Percentiles rank a stretch among this genome's conserved stretches.
Conservation (phyloP, 2,329 filamentous ascomycete species). For the Epichloe gansuensis region DNA sequence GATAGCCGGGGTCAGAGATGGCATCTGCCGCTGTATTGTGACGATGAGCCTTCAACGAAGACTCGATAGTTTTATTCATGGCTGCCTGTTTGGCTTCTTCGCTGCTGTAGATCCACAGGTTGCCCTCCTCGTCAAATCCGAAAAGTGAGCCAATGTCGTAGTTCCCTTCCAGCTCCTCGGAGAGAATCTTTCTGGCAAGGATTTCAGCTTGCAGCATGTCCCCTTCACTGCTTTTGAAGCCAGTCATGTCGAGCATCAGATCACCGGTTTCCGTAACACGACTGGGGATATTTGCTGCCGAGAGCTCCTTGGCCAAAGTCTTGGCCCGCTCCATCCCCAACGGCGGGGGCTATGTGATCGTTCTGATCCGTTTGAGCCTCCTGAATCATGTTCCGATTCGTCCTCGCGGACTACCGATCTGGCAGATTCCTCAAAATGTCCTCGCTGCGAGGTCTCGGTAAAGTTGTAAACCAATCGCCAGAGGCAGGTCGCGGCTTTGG, state of each 20-base stretch:
- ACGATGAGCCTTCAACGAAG: slow-evolving; percentile 32
- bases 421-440: slow-evolving; percentile 37
- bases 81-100: slow-evolving; percentile 91
- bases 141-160: slow-evolving; percentile 95
- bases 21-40: slow-evolving; percentile 59
- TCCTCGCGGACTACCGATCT: slow-evolving; percentile 25
- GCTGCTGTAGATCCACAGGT: slow-evolving; percentile 99
- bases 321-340: slow-evolving; percentile 69
- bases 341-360: slow-evolving; percentile 65
- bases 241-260: slow-evolving; percentile 95
- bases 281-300: slow-evolving; percentile 82
- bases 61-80: slow-evolving; percentile 50
- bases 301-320: slow-evolving; percentile 75
- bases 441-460: slow-evolving; percentile 40
- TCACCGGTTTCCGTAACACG: slow-evolving; percentile 88
- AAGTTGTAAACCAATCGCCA: slow-evolving; percentile 37
- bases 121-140: slow-evolving; percentile 87
- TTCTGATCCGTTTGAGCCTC: slow-evolving; percentile 29
- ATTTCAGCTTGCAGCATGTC: slow-evolving; percentile 85
- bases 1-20: slow-evolving; percentile 85
- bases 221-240: slow-evolving; percentile 88
- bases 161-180: slow-evolving; percentile 85
- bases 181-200: slow-evolving; percentile 82
- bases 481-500: slow-evolving; percentile 36
- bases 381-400: slow-evolving; percentile 24